phyloP scores from a whole-genome alignment of 2,329 filamentous ascomycete genomes.

The Sodiomyces alkalinus region DNA sequence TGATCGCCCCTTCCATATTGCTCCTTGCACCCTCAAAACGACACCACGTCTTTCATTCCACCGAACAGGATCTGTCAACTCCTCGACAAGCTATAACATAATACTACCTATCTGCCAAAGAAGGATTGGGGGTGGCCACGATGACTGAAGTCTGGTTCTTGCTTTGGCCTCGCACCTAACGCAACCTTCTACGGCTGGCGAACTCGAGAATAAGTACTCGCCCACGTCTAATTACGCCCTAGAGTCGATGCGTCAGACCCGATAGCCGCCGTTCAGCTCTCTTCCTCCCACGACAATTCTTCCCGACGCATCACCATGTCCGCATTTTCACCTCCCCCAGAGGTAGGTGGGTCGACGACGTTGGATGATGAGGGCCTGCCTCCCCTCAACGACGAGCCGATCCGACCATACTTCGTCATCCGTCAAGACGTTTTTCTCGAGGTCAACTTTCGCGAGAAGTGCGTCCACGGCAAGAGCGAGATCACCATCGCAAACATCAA shows the following conservation, averaged over 20 bases:
- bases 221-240: neutral
- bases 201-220: too few species aligned
- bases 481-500: constrained; percentile 58
- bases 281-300: neutral
- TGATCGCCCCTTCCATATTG: too few species aligned
- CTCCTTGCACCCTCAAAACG: too few species aligned
- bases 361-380: constrained; percentile 17
- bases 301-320: too few species aligned
- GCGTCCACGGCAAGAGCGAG: constrained; percentile 63
- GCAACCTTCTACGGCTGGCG: too few species aligned
- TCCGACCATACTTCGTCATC: constrained; percentile 39
- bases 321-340: too few species aligned
- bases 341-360: too few species aligned
- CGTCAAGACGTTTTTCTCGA: constrained; percentile 85
- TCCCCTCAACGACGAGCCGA: constrained; percentile 18
- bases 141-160: neutral
- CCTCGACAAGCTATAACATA: too few species aligned
- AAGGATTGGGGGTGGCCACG: neutral
- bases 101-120: too few species aligned
- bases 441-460: constrained; percentile 65
- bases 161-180: too few species aligned
- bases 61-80: too few species aligned
- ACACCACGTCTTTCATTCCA: too few species aligned
- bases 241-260: neutral
- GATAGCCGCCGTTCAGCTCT: constrained; percentile 1